Conservation (phyloP, 768 basidiomycete species). For the Pleurotus eryngii region DNA sequence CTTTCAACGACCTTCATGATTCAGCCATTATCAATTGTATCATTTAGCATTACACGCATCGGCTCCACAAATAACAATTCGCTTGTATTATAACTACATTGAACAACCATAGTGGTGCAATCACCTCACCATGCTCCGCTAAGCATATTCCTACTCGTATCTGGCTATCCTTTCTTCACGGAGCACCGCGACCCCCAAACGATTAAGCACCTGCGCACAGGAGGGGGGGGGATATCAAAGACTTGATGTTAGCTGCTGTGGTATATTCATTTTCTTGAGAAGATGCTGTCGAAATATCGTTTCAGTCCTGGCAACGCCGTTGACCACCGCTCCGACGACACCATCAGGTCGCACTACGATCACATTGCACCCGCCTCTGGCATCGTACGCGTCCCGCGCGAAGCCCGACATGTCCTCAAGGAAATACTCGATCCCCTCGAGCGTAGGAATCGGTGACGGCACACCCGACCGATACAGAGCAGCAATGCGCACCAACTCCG, state of each 20-base stretch:
- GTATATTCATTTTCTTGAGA: not conserved
- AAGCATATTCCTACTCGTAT: too few relatives aligned
- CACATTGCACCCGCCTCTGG: conserved; percentile 21
- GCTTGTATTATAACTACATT: too few relatives aligned
- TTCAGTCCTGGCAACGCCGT: not conserved
- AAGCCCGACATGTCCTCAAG: conserved; percentile 34
- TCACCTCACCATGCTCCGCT: too few relatives aligned
- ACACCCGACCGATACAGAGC: conserved; percentile 6
- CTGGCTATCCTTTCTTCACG: too few relatives aligned
- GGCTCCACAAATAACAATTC: too few relatives aligned
- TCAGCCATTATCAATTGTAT: conserved; percentile 2
- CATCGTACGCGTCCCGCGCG: conserved; percentile 37
- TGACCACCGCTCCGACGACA: conserved; percentile 5
- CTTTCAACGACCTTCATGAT: not conserved
- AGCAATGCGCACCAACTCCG: conserved; percentile 3
- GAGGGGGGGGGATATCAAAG: too few relatives aligned
- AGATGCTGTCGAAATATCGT: conserved; percentile 2
- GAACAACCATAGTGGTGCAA: too few relatives aligned
- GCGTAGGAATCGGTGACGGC: conserved; percentile 15
- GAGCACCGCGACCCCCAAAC: too few relatives aligned
- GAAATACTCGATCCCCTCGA: conserved; percentile 17
- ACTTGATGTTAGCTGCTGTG: not conserved
- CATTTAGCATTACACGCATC: not conserved
- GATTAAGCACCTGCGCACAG: too few relatives aligned
- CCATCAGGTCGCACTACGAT: conserved; percentile 5